Percentiles rank a stretch among this genome's conserved stretches.
Evolutionary conservation across 345 rosid species (phyloP).

Genomic region (Garcia nutans): DNA sequence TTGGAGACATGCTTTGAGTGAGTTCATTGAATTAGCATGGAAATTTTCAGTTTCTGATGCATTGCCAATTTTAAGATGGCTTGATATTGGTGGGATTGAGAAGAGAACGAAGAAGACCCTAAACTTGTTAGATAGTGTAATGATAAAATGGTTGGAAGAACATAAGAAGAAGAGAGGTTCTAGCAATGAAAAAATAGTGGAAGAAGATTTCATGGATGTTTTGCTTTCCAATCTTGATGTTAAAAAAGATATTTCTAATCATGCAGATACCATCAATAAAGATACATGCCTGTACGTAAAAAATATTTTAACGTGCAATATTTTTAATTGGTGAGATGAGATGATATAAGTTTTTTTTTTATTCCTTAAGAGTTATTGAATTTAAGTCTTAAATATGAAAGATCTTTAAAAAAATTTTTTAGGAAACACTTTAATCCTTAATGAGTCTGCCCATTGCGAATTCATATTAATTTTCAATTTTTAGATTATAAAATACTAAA

Average conservation of each 20-base stretch:
- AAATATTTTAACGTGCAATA: too few relatives aligned
- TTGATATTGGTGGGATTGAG: slow-evolving; percentile 37
- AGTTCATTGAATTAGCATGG: slow-evolving; percentile 20
- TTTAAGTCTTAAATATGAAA: too few relatives aligned
- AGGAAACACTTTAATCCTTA: too few relatives aligned
- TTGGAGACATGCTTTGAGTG: slow-evolving; percentile 16
- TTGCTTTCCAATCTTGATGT: slow-evolving; percentile 26
- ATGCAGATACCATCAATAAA: slow-evolving; percentile 33
- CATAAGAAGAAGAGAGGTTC: slow-evolving; percentile 30
- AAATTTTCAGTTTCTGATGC: slow-evolving; percentile 26
- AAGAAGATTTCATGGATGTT: slow-evolving; percentile 33
- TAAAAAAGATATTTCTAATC: neutral
- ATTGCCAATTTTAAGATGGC: slow-evolving; percentile 36
- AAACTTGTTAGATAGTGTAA: slow-evolving; percentile 23
- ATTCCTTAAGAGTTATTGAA: too few relatives aligned
- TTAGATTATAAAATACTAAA: too few relatives aligned
- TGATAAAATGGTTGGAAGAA: slow-evolving; percentile 37
- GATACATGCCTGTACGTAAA: slow-evolving; percentile 33
- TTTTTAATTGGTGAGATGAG: too few relatives aligned
- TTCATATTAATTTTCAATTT: too few relatives aligned
- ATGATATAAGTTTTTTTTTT: too few relatives aligned
- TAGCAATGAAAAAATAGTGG: neutral
- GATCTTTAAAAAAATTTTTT: too few relatives aligned
- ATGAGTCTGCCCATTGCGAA: too few relatives aligned
- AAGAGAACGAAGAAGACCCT: slow-evolving; percentile 28